Evolutionary conservation across 148 eudicot species (phyloP).

Genomic region (Chenopodium album): DNA sequence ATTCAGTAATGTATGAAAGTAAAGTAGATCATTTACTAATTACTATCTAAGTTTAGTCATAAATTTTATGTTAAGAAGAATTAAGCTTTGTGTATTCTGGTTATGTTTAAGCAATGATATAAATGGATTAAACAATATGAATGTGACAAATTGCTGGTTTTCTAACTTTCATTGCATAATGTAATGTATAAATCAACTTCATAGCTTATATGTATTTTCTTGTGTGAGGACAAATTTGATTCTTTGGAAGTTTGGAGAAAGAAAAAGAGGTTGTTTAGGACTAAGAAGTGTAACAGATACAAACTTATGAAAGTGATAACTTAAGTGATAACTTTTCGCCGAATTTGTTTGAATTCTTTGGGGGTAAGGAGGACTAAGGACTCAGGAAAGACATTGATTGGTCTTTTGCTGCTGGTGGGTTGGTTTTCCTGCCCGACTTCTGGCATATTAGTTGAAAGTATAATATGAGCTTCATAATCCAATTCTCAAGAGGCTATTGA

Average conservation of each 20-base stretch:
- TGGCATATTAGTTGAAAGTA: background rate
- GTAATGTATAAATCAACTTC: background rate
- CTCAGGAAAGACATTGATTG: background rate
- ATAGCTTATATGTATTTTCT: background rate
- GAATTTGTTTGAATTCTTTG: background rate
- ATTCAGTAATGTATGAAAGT: background rate
- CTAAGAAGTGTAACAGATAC: background rate
- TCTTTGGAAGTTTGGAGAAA: background rate
- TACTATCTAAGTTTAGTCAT: background rate
- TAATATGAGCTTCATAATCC: background rate
- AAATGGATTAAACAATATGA: background rate
- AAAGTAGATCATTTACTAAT: background rate
- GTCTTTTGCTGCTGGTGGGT: background rate
- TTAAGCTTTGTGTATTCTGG: background rate
- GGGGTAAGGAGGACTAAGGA: background rate
- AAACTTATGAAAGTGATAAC: background rate
- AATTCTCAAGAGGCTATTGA: background rate
- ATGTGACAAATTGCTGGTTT: background rate
- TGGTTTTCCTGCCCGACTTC: background rate
- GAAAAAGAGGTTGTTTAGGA: background rate
- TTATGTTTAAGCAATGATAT: background rate
- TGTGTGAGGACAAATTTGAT: background rate
- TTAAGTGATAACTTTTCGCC: background rate
- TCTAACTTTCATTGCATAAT: background rate
- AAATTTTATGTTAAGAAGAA: slow-evolving; percentile 3